Conservation (phyloP, 176 grass and related monocot genomes). For the Rhynchospora pubera region DNA sequence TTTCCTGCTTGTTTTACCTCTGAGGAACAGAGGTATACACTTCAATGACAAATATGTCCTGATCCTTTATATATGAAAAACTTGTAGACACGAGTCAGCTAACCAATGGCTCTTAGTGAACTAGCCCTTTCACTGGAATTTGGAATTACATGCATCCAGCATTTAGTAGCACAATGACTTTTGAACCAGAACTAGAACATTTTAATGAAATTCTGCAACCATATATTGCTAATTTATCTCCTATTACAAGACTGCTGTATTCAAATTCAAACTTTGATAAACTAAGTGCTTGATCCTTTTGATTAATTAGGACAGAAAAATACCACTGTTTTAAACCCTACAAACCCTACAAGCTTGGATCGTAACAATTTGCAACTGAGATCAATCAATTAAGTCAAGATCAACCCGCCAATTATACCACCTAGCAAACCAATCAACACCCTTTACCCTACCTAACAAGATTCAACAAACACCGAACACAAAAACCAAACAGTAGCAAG, state of each 20-base stretch:
- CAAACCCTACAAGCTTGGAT: background rate
- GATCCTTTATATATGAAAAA: background rate
- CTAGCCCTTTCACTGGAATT: no score
- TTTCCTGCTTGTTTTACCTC: background rate
- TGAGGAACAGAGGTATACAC: background rate
- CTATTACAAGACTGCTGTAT: background rate
- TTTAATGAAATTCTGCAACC: background rate
- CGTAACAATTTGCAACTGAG: background rate
- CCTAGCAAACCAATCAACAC: background rate
- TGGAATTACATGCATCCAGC: no score
- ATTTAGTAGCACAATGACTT: no score
- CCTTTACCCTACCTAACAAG: background rate
- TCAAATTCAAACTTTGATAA: background rate
- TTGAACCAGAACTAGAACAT: background rate
- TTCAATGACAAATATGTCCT: background rate
- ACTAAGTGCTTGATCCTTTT: background rate
- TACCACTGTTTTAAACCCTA: background rate
- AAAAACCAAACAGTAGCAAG: background rate
- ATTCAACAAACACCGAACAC: no score
- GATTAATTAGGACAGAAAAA: background rate
- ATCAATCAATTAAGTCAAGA: background rate
- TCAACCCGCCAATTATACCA: background rate
- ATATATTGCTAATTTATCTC: background rate
- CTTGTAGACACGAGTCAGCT: no score
- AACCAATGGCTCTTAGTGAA: no score